Base-by-base conservation (phyloP, 495 filamentous ascomycete species). In the Penicillium macrosclerotiorum region DNA sequence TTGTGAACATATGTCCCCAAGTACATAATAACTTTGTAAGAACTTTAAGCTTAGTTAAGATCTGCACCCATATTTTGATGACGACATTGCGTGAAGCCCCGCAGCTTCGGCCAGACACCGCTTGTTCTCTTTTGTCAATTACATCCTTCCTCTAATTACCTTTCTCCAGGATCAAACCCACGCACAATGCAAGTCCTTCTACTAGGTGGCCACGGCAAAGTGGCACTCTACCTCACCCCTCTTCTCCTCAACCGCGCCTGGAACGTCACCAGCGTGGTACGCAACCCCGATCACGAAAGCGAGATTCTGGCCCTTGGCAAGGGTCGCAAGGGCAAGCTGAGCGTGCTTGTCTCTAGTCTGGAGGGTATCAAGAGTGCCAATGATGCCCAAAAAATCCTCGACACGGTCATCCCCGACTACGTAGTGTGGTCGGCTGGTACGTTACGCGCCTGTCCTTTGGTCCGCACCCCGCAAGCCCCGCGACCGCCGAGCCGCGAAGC, bases 141-240 rank as follows among this genome's bases (percentile, higher is more conserved):
- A 31, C 35, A 27, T 22, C 43, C 31, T 14, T 19, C 12, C n/a
- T 18, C 14, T 0, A 12, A 23, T 34, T 14, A 19, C 3, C 22
- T 11, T 26, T 8, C 14, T 11, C 11, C 22, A 6, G 17, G 17
- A 24, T 12, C 22, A 9, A 23, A 34, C 51, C 14, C 24, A 49
- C 27, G n/a, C 37, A 67, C 34, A 42, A 69, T 72, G 67, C 67
- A 82, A 55, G 79, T 89, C 42, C 79, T 90, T 37, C 68, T 93
- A 30, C 81, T 94, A 30, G 89, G 89, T 49, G 88, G 87, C 53
- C 87, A 88, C 71, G 89, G 89, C 66, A 89, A 88, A 63, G 64
- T 93, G 36, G 79, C 86, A 45, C 79, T 85, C 29, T 72, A 85
- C n/a, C 73, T 92, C 8, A 93, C 88, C n/a, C 82, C 81, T 1